Evolutionary conservation across 768 basidiomycete genomes (phyloP), one percentile per base, ranked within the genome.

Genomic region (Serendipita indica): DNA sequence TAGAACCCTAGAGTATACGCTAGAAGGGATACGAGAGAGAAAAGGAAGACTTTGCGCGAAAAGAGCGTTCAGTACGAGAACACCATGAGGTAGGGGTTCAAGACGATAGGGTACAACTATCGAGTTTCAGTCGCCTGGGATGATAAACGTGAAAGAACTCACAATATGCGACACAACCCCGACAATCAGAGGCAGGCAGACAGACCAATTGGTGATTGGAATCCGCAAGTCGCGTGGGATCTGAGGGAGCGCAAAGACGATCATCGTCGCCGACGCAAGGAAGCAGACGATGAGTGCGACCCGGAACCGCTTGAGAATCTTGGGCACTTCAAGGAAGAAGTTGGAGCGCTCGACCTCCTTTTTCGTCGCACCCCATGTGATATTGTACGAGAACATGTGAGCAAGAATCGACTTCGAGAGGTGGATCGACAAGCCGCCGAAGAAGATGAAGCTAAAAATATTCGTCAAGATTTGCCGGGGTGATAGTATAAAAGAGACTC

Each of bases 41-140:
- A n/a, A n/a, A n/a, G n/a, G n/a, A n/a, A n/a, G n/a, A n/a, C n/a
- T n/a, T n/a, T n/a, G n/a, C n/a, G n/a, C n/a, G n/a, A n/a, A 39
- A 3, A 35, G 56, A 39, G 28, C 13, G 39, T 12, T 68, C 63
- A 75, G 60, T 78, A 79, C 0, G 81, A 82, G 70, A 89, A 90
- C 39, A 88, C 84, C 84, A 88, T 87, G 57, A 90, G 71, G 84
- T 84, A 88, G 0, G 88, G 89, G 64, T 92, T 92, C 37, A 92
- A 77, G 20, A 89, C 81, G 59, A 93, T 83, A 77, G 61, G 61
- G 71, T 82, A 87, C 16, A 88, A 68, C n/a, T n/a, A n/a, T n/a
- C n/a, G n/a, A n/a, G n/a, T n/a, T n/a, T n/a, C n/a, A n/a, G n/a
- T n/a, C n/a, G n/a, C n/a, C n/a, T n/a, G n/a, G n/a, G n/a, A n/a